phyloP scores from a whole-genome alignment of 495 filamentous ascomycete genomes.

The Chaetomium tenue region DNA sequence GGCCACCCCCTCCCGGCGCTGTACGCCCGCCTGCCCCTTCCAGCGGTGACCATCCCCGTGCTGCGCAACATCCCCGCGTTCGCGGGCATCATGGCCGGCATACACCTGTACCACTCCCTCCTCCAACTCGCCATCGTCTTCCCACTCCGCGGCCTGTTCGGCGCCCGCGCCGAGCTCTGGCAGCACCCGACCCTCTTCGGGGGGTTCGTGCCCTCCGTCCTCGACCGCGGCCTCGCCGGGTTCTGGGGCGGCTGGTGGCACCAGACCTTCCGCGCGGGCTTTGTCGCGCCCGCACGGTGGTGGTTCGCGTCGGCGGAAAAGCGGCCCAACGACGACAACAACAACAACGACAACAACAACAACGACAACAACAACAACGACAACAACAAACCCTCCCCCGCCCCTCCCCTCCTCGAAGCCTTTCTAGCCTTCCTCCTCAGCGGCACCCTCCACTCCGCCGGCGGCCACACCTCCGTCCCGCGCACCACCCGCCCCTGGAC shows the following conservation, averaged over 20 bases:
- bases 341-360: background rate
- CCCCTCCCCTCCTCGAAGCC: constrained; percentile 27
- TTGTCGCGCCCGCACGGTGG: constrained; percentile 55
- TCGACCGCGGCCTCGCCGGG: constrained; percentile 67
- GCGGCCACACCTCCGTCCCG: constrained; percentile 50
- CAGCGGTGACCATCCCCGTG: constrained; percentile 32
- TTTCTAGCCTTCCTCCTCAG: constrained; percentile 56
- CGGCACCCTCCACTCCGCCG: constrained; percentile 58
- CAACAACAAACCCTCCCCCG: constrained; percentile 29
- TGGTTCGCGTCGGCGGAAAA: background rate
- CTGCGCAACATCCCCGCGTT: constrained; percentile 53
- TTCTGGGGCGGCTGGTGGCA: constrained; percentile 89
- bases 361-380: constrained; percentile 19
- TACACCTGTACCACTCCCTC: constrained; percentile 32
- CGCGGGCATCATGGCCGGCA: constrained; percentile 51
- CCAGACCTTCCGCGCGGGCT: constrained; percentile 75
- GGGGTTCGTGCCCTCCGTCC: constrained; percentile 47
- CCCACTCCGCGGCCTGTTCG: constrained; percentile 23
- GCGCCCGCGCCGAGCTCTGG: constrained; percentile 58
- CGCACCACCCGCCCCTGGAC: constrained; percentile 29
- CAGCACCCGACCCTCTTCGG: constrained; percentile 66
- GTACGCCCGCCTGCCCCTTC: constrained; percentile 16
- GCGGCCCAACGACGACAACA: too few species aligned
- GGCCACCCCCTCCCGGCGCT: constrained; percentile 44
- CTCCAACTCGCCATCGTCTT: constrained; percentile 1